Evolutionary conservation across 352 stramenopile species (phyloP).

Genomic region (Peronosclerospora sorghi): DNA sequence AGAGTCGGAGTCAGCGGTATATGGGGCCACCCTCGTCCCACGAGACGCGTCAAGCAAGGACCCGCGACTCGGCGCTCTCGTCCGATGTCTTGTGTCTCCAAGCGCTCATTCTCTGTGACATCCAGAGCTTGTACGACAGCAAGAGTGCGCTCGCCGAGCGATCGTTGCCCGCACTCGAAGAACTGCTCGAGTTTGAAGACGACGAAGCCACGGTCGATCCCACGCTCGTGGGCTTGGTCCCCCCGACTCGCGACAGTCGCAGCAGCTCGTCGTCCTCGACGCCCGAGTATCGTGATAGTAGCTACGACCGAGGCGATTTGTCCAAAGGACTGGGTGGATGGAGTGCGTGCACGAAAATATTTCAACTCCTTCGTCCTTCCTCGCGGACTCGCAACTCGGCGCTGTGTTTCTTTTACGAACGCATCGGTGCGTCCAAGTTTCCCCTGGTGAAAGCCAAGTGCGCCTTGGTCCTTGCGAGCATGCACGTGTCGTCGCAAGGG

Average conservation of each 20-base stretch:
- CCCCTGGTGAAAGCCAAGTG: constrained; percentile 72
- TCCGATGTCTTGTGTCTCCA: constrained; percentile 47
- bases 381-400: constrained; percentile 26
- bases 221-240: constrained; percentile 28
- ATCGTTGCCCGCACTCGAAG: constrained; percentile 48
- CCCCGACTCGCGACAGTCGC: constrained; percentile 20
- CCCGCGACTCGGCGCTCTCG: constrained; percentile 32
- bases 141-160: constrained; percentile 59
- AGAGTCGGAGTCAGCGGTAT: constrained; percentile 31
- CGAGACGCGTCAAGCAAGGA: constrained; percentile 1
- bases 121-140: constrained; percentile 69
- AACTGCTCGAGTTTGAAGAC: constrained; percentile 72
- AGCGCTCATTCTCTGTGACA: constrained; percentile 63
- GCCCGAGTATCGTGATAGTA: constrained; percentile 22
- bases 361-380: constrained; percentile 45
- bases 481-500: constrained; percentile 32
- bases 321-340: constrained; percentile 39
- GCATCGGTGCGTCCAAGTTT: constrained; percentile 29
- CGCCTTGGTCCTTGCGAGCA: constrained; percentile 43
- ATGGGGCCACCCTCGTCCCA: constrained; percentile 12
- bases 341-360: constrained; percentile 27
- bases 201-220: constrained; percentile 52
- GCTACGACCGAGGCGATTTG: constrained; percentile 23
- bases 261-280: constrained; percentile 30
- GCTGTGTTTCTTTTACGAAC: constrained; percentile 49